A percentile compares a stretch with the other conserved stretches of the same genome.
Conservation (phyloP, 805 yeast genomes). For the Cyberlindnera maritima region DNA sequence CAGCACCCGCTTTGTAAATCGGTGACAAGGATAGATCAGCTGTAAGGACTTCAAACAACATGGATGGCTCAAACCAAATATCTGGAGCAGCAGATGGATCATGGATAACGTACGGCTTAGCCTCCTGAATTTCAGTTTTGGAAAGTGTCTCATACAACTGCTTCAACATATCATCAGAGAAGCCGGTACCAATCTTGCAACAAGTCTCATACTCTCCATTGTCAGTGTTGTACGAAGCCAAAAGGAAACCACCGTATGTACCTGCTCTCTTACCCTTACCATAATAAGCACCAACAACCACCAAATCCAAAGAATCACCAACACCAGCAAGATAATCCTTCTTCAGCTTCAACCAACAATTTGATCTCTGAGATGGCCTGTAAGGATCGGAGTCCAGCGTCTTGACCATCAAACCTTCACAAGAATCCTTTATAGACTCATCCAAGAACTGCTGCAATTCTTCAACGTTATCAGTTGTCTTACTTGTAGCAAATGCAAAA, state of each 20-base stretch:
- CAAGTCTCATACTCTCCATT: slow-evolving; percentile 92
- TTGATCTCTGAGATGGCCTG: slow-evolving; percentile 91
- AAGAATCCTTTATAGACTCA: slow-evolving; percentile 81
- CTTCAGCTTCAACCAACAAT: slow-evolving; percentile 94
- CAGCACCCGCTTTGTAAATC: slow-evolving; percentile 78
- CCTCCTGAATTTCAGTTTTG: slow-evolving; percentile 60
- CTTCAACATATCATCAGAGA: slow-evolving; percentile 78
- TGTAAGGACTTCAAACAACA: slow-evolving; percentile 82
- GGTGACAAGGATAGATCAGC: slow-evolving; percentile 92
- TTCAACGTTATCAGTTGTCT: slow-evolving; percentile 64
- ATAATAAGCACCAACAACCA: slow-evolving; percentile 89
- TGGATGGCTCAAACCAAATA: slow-evolving; percentile 90
- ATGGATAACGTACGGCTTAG: slow-evolving; percentile 66
- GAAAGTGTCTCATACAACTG: slow-evolving; percentile 57
- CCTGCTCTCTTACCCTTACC: slow-evolving; percentile 97
- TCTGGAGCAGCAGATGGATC: slow-evolving; percentile 80
- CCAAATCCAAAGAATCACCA: slow-evolving; percentile 92
- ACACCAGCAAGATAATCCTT: slow-evolving; percentile 94
- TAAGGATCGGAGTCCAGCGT: slow-evolving; percentile 80
- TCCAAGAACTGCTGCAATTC: slow-evolving; percentile 85
- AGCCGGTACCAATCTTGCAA: slow-evolving; percentile 97
- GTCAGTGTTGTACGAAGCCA: slow-evolving; percentile 88
- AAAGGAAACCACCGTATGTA: slow-evolving; percentile 87
- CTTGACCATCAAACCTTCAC: slow-evolving; percentile 97
- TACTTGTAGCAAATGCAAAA: slow-evolving; percentile 73